Evolutionary conservation across 371 early-diverging fungal species (phyloP).

Genomic region (Mortierella sp.): DNA sequence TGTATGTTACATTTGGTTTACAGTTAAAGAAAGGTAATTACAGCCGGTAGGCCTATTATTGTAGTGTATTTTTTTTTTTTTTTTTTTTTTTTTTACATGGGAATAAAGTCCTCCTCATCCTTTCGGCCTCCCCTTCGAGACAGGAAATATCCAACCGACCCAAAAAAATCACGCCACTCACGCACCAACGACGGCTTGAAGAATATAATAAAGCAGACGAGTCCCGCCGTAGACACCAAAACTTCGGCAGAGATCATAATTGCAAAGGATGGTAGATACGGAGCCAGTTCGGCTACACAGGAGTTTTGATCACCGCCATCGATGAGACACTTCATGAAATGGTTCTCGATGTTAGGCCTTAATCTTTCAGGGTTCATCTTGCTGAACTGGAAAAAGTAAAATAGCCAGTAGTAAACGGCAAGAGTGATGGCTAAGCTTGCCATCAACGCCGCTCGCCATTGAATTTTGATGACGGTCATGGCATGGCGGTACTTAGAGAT

Average conservation of each 20-base stretch:
- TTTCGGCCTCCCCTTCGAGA: too few species aligned
- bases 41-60: too few species aligned
- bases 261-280: constrained; percentile 60
- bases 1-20: too few species aligned
- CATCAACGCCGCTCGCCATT: constrained; percentile 73
- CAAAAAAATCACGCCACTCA: constrained; percentile 64
- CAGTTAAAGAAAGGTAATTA: too few species aligned
- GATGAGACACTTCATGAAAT: constrained; percentile 65
- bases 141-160: constrained; percentile 59
- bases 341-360: constrained; percentile 16
- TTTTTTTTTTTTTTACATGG: too few species aligned
- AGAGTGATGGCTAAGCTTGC: constrained; percentile 62
- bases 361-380: constrained; percentile 50
- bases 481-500: constrained; percentile 65
- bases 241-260: constrained; percentile 67
- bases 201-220: constrained; percentile 68
- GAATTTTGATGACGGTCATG: constrained; percentile 66
- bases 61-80: too few species aligned
- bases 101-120: too few species aligned
- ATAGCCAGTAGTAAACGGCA: constrained; percentile 66
- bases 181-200: constrained; percentile 64
- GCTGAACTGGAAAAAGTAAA: constrained; percentile 65
- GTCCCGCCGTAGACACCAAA: constrained; percentile 64
- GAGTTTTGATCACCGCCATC: constrained; percentile 57
- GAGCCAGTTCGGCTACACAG: constrained; percentile 27